These are phyloP conservation scores for Nicotiana attenuata DNA, from an alignment of 257 asterid species.

Conservation along the genomic window DNA sequence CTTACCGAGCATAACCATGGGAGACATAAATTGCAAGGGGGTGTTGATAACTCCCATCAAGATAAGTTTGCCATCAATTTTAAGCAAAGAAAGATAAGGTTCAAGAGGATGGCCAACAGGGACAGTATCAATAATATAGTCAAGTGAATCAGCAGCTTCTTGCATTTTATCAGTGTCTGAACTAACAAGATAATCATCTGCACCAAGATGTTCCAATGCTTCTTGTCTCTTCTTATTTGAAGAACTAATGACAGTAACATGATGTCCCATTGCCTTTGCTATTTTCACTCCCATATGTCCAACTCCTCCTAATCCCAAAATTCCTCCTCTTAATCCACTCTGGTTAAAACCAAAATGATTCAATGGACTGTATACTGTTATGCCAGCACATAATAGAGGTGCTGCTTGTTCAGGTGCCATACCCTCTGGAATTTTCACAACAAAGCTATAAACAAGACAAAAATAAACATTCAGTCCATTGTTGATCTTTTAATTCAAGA, in stretches of 20 bases:
- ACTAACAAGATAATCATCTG: conserved; percentile 84
- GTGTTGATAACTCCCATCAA: conserved; percentile 86
- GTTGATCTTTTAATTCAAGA: not conserved
- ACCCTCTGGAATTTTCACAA: conserved; percentile 85
- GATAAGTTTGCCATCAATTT: conserved; percentile 79
- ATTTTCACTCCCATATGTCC: conserved; percentile 97
- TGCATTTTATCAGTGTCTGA: conserved; percentile 51
- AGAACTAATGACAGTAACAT: conserved; percentile 81
- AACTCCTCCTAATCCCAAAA: conserved; percentile 91
- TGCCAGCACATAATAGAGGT: conserved; percentile 87
- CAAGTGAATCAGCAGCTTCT: conserved; percentile 62
- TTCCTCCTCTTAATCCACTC: conserved; percentile 73
- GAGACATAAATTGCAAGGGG: conserved; percentile 73
- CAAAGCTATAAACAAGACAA: conserved; percentile 41
- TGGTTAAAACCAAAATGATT: conserved; percentile 63
- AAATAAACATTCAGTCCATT: not conserved
- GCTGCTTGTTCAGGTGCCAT: conserved; percentile 92
- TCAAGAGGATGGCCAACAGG: conserved; percentile 83
- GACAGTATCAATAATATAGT: conserved; percentile 80
- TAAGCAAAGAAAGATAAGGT: conserved; percentile 73
- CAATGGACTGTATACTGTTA: conserved; percentile 82
- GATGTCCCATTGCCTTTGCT: conserved; percentile 95
- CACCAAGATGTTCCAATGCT: conserved; percentile 78
- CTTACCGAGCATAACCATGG: conserved; percentile 93
- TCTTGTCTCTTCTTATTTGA: conserved; percentile 69